Base-by-base conservation (phyloP, 805 yeast species). In the Candida corydali region DNA sequence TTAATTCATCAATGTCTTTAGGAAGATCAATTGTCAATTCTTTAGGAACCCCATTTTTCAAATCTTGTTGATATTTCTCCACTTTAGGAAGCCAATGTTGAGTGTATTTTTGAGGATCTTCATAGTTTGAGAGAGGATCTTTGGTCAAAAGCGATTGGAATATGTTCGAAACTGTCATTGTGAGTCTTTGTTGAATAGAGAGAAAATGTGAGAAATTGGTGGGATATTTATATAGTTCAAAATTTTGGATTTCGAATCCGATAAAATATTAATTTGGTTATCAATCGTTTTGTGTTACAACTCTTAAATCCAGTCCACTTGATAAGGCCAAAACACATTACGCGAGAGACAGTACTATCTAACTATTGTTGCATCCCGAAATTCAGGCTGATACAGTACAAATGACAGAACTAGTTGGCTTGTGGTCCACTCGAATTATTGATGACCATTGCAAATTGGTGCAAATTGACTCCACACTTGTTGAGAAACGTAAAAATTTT, bases 1-100 rank as follows among this genome's bases (percentile, higher is more conserved):
- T 51, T 45, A 65, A 55, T 11, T 55, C 48, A 5, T 57, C 64
- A 22, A 61, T 39, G 0, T 61, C 36, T 19, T 51, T 55, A 3
- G 72, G 72, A 39, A 65, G 48, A 15, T 56, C 50, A 12, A 51
- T 46, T 27, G 53, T 47, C 41, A 49, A 59, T 34, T 65, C 67
- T 2, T 60, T 55, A 20, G 55, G 49, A 11, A 63, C 42, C 1
- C 57, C 58, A 16, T 43, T 51, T 6, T 45, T 52, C 40, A 65
- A 55, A 30, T 55, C 59, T 33, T 52, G 45, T 39, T 62, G 51
- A 46, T 65, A 65, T 17, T 55, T 57, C 40, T 66, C 62, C 37
- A 76, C 60, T 45, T 69, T 70, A 8, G 80, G 80, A 32, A 61
- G 44, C 68, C 68, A 76, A n/a, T 61, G 47, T 20, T 46, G 39